Evolutionary conservation across 2,329 filamentous ascomycete species (phyloP).

Genomic region (Byssochlamys sp.): DNA sequence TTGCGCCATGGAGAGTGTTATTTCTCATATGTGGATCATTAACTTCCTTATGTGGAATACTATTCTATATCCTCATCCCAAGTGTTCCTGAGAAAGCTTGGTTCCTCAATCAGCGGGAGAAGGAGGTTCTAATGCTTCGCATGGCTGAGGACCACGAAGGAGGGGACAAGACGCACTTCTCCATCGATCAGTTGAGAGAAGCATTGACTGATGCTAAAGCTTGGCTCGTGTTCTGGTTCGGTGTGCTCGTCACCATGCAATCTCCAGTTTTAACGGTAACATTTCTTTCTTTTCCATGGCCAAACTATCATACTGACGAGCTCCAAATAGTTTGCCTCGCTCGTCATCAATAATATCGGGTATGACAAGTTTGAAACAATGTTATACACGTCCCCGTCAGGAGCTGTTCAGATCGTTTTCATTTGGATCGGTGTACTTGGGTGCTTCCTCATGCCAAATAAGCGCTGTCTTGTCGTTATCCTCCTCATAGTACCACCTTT

Average conservation of each 20-base stretch:
- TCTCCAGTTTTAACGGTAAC: conserved; percentile 36
- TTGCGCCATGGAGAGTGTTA: conserved; percentile 40
- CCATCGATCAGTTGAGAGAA: conserved; percentile 36
- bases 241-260: conserved; percentile 39
- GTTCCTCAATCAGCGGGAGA: conserved; percentile 40
- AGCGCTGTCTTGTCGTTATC: conserved; percentile 32
- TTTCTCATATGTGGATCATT: conserved; percentile 44
- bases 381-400: conserved; percentile 41
- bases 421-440: conserved; percentile 39
- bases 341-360: conserved; percentile 41
- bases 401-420: conserved; percentile 38
- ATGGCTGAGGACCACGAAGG: conserved; percentile 31
- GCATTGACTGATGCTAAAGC: conserved; percentile 36
- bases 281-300: background rate
- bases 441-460: conserved; percentile 31
- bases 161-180: conserved; percentile 39
- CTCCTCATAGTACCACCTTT: conserved; percentile 35
- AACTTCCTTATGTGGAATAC: conserved; percentile 34
- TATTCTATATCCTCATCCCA: conserved; percentile 42
- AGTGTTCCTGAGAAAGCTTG: conserved; percentile 39
- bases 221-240: conserved; percentile 39
- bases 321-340: conserved; percentile 35
- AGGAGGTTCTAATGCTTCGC: conserved; percentile 30
- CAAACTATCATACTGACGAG: conserved; percentile 3
- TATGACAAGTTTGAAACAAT: conserved; percentile 39